Percentiles rank a stretch among this genome's conserved stretches.
Conservation (phyloP, 441 rosid species). For the Croton setiger region DNA sequence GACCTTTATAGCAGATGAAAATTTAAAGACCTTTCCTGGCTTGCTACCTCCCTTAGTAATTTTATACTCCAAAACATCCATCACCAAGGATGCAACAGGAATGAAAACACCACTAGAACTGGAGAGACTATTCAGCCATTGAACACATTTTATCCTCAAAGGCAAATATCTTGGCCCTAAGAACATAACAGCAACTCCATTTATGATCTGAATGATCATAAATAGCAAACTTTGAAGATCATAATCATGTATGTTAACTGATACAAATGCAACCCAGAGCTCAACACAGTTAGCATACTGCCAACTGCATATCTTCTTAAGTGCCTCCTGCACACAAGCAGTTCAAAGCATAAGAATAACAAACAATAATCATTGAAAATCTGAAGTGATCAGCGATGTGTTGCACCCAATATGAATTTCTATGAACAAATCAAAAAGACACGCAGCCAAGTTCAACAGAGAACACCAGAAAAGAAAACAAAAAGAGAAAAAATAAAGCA, state of each 20-base stretch:
- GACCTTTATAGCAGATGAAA: constrained; percentile 70
- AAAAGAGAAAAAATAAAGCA: constrained; percentile 8
- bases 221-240: constrained; percentile 72
- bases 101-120: constrained; percentile 66
- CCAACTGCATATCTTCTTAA: constrained; percentile 65
- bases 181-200: constrained; percentile 70
- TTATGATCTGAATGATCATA: constrained; percentile 65
- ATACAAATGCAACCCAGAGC: constrained; percentile 82
- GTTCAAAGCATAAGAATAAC: neutral
- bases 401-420: neutral
- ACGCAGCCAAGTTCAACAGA: neutral
- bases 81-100: constrained; percentile 59
- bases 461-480: too few species aligned
- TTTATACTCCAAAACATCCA: constrained; percentile 83
- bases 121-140: constrained; percentile 82
- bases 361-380: neutral
- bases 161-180: constrained; percentile 92
- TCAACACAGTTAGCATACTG: constrained; percentile 73
- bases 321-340: constrained; percentile 31
- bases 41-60: constrained; percentile 54
- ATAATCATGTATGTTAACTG: constrained; percentile 46
- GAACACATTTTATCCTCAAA: constrained; percentile 72
- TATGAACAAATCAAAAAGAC: too few species aligned
- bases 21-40: constrained; percentile 47
- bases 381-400: neutral